Percentiles rank a stretch among this genome's conserved stretches.
Conservation (phyloP, 495 filamentous ascomycete genomes). For the Aspergillus olivimuriae region DNA sequence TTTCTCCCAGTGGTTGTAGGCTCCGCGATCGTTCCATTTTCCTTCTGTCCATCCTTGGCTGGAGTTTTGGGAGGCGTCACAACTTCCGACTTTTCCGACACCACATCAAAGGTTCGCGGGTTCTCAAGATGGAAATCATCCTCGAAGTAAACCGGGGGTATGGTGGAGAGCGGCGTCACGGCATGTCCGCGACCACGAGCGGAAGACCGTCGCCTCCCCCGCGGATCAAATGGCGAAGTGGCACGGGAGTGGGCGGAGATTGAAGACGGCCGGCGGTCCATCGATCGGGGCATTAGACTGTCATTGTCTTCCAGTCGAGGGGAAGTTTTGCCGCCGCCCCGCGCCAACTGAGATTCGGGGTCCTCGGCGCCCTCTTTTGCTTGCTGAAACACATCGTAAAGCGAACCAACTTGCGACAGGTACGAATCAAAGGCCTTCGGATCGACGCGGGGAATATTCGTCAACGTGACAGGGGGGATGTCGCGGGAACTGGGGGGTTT, state of each 20-base stretch:
- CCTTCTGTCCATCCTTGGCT: constrained; percentile 44
- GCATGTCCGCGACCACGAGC: constrained; percentile 46
- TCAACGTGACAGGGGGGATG: constrained; percentile 89
- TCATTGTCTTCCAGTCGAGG: constrained; percentile 31
- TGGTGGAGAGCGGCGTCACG: constrained; percentile 81
- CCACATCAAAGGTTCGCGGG: constrained; percentile 90
- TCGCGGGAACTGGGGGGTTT: constrained; percentile 84
- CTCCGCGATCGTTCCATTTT: constrained; percentile 56
- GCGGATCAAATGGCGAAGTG: constrained; percentile 33
- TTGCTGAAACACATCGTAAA: constrained; percentile 78
- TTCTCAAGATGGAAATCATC: constrained; percentile 95
- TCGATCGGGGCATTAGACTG: constrained; percentile 28
- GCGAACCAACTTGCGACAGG: constrained; percentile 68
- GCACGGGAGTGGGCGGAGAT: constrained; percentile 34
- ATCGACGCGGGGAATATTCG: constrained; percentile 82
- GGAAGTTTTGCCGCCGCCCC: constrained; percentile 23
- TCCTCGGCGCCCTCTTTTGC: constrained; percentile 62
- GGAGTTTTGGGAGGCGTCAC: constrained; percentile 58
- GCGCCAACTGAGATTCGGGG: constrained; percentile 34
- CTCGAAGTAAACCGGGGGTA: constrained; percentile 90
- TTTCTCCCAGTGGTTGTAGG: constrained; percentile 59
- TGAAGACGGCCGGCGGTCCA: constrained; percentile 32
- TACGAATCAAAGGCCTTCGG: constrained; percentile 74
- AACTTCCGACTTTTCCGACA: constrained; percentile 93
- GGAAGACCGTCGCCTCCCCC: constrained; percentile 29